These are phyloP conservation scores for Eimeria brunetti DNA, from an alignment of 169 alveolate species.

Conservation along the genomic window DNA sequence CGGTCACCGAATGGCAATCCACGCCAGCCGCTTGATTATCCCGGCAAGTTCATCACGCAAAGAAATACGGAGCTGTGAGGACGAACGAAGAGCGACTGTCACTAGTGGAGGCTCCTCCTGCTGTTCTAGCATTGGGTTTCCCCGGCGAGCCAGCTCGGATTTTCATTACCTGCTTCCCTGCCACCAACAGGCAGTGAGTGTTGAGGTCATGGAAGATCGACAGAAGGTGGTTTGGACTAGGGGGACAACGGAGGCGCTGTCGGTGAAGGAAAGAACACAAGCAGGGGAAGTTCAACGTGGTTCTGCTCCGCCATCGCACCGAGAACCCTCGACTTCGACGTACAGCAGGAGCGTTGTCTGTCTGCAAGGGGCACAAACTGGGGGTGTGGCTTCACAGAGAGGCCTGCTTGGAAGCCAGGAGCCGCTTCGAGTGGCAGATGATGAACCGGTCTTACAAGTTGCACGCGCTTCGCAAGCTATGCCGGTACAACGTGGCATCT, in stretches of 20 bases:
- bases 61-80: not conserved
- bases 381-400: not conserved
- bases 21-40: not conserved
- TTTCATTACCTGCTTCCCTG: not conserved
- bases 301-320: not conserved
- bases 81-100: not conserved
- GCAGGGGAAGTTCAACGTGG: not conserved
- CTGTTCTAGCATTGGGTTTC: not conserved
- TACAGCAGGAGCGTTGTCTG: not conserved
- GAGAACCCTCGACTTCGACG: not conserved
- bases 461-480: not conserved
- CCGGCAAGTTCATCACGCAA: not conserved
- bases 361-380: not conserved
- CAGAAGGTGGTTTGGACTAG: slow-evolving; percentile 1
- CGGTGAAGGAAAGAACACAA: not conserved
- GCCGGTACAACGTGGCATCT: not conserved
- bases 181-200: not conserved
- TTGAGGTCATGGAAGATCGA: not conserved
- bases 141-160: not conserved
- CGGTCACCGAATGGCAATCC: not conserved
- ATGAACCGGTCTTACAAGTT: not conserved
- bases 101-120: not conserved
- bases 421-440: slow-evolving; percentile 1
- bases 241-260: not conserved
- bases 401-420: not conserved